phyloP scores from a whole-genome alignment of 2,329 filamentous ascomycete genomes.

The Botryotinia calthae region DNA sequence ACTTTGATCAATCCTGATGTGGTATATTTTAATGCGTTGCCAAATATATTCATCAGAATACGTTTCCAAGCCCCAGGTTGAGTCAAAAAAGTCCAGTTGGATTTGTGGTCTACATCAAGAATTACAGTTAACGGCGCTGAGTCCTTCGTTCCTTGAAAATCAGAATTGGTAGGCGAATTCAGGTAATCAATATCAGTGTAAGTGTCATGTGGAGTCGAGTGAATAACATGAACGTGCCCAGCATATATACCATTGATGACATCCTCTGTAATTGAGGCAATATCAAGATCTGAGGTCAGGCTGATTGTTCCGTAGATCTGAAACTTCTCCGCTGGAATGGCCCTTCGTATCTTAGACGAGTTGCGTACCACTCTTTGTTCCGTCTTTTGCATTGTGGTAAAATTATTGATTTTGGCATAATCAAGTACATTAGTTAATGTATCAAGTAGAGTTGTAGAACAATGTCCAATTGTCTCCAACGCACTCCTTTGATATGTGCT shows the following conservation, averaged over 20 bases:
- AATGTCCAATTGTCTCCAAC: slow-evolving; percentile 39
- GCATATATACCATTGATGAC: slow-evolving; percentile 41
- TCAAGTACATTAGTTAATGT: slow-evolving; percentile 42
- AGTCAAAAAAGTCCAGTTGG: slow-evolving; percentile 37
- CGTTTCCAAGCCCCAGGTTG: slow-evolving; percentile 34
- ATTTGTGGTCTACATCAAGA: slow-evolving; percentile 41
- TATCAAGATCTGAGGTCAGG: slow-evolving; percentile 35
- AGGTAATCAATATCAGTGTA: neutral
- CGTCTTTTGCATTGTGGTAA: slow-evolving; percentile 5
- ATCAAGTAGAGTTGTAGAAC: slow-evolving; percentile 39
- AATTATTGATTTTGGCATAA: slow-evolving; percentile 40
- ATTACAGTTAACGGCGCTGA: slow-evolving; percentile 44
- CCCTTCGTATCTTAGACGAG: neutral
- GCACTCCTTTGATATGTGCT: slow-evolving; percentile 37
- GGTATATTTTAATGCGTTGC: slow-evolving; percentile 62
- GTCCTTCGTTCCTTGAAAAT: neutral
- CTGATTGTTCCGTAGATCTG: slow-evolving; percentile 24
- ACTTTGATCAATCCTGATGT: slow-evolving; percentile 50
- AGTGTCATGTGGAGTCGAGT: neutral
- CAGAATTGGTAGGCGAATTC: neutral
- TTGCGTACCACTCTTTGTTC: slow-evolving; percentile 1
- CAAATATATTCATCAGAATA: slow-evolving; percentile 60
- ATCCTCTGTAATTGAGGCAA: slow-evolving; percentile 40
- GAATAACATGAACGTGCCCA: slow-evolving; percentile 35
- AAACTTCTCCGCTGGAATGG: neutral